Evolutionary conservation across 352 stramenopile genomes (phyloP).

Genomic region (Saprolegnia parasitica): DNA sequence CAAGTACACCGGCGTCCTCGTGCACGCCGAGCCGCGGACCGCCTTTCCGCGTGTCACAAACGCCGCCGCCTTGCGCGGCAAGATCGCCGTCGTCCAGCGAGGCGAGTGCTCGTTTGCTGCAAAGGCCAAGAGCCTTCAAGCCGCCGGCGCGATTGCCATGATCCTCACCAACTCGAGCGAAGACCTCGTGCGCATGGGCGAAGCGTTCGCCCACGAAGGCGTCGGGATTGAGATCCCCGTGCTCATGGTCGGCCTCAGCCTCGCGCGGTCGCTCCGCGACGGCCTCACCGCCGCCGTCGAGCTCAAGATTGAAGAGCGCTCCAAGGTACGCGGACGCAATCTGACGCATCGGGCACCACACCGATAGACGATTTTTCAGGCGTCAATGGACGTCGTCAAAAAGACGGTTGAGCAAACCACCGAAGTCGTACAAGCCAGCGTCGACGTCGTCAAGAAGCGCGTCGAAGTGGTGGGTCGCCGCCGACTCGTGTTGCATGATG

Average conservation of each 20-base stretch:
- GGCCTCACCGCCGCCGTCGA: constrained; percentile 6
- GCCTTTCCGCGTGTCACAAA: constrained; percentile 54
- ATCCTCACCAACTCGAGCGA: constrained; percentile 32
- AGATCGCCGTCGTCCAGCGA: constrained; percentile 58
- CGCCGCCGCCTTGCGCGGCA: constrained; percentile 39
- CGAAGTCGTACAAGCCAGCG: constrained; percentile 22
- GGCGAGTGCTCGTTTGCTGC: constrained; percentile 63
- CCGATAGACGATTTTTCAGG: constrained; percentile 23
- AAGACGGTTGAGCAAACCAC: constrained; percentile 24
- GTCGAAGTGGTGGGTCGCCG: constrained; percentile 18
- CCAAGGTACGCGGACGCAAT: constrained; percentile 9
- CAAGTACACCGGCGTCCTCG: constrained; percentile 35
- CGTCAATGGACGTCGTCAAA: constrained; percentile 20
- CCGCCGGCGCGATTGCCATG: constrained; percentile 51
- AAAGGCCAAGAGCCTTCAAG: constrained; percentile 56
- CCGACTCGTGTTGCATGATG: too few relatives aligned
- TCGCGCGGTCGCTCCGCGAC: constrained; percentile 15
- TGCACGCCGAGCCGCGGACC: constrained; percentile 53
- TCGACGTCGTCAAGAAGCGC: constrained; percentile 28
- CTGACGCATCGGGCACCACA: not conserved
- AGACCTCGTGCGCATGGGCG: constrained; percentile 27
- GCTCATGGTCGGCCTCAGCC: constrained; percentile 23
- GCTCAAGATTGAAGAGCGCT: constrained; percentile 17
- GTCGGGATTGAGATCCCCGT: constrained; percentile 24
- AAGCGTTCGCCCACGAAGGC: constrained; percentile 24